Base-by-base conservation (phyloP, 441 rosid genomes). In the Kokia cookei region DNA sequence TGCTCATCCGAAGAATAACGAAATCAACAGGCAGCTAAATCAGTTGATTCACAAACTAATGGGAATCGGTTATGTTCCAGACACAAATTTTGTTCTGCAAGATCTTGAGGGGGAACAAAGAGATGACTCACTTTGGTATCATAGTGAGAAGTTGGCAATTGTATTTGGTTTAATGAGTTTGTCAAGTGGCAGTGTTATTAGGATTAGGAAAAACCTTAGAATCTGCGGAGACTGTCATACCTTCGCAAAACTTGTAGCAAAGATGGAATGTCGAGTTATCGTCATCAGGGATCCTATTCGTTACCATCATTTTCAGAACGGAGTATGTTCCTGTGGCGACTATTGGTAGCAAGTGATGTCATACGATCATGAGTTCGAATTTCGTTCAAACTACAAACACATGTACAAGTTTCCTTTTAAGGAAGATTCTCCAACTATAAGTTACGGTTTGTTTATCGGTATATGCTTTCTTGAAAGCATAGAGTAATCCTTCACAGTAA, bases 141-240 rank as follows among this genome's bases (percentile, higher is more conserved):
- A 92, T 73, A 90, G 93, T 7, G 92, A 90, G 86, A 92, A 92
- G 69, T 77, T 92, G 57, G 93, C 95, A 40, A 77, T 92, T 32
- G 89, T 72, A 2, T 89, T 82, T 73, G 93, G 91, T 24, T 65
- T 92, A 73, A 84, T 87, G 76, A 86, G 79, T 32, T 78, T 89
- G 78, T 73, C 91, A 3, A 22, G 0, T 7, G 87, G 43, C 68
- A 89, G 83, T 53, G 81, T 81, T 22, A 85, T 92, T 76, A 82
- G 93, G 79, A 88, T 89, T 68, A 84, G 91, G 54, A 92, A 90
- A 81, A 90, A 90, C 77, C 84, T 90, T 69, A 89, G 93, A 75
- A 92, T 92, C 42, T 92, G 95, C 22, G 92, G 97, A 9, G 90
- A 91, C 50, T 91, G 93, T 76, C 97, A 88, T 78, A 81, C 78